phyloP scores from a whole-genome alignment of 2,329 filamentous ascomycete genomes.

The Lecanicillium sp. region DNA sequence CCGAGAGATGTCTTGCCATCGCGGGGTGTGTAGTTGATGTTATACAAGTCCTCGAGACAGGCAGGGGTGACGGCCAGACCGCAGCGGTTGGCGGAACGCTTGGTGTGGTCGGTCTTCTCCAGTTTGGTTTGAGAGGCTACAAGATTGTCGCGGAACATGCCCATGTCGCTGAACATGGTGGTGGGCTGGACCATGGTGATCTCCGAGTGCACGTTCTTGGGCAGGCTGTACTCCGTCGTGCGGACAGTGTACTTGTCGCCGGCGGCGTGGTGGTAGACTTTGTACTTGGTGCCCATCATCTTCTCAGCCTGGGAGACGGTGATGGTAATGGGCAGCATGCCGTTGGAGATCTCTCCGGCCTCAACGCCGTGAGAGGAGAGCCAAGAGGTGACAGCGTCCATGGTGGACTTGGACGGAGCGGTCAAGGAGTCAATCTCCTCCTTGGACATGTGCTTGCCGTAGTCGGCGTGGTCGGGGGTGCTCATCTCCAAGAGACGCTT shows the following conservation, averaged over 20 bases:
- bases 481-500: slow-evolving; percentile 7
- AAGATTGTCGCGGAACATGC: background rate
- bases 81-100: background rate
- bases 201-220: background rate
- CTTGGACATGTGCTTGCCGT: slow-evolving; percentile 7
- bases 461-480: slow-evolving; percentile 2
- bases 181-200: background rate
- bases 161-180: background rate
- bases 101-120: background rate
- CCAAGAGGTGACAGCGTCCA: background rate
- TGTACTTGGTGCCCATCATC: slow-evolving; percentile 4
- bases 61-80: background rate
- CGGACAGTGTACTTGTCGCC: background rate
- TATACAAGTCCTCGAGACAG: slow-evolving; percentile 4
- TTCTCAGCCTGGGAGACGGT: background rate
- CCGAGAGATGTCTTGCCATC: slow-evolving; percentile 6
- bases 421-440: background rate
- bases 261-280: background rate
- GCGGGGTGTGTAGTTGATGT: slow-evolving; percentile 7
- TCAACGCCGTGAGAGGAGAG: background rate
- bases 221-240: slow-evolving; percentile 3
- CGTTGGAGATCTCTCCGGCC: slow-evolving; percentile 1
- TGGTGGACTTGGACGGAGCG: background rate
- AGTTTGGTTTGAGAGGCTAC: background rate
- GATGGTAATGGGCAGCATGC: background rate